These are phyloP conservation scores for Lodderomyces margitis DNA, from an alignment of 1,139 yeast genomes.

Conservation along the genomic window DNA sequence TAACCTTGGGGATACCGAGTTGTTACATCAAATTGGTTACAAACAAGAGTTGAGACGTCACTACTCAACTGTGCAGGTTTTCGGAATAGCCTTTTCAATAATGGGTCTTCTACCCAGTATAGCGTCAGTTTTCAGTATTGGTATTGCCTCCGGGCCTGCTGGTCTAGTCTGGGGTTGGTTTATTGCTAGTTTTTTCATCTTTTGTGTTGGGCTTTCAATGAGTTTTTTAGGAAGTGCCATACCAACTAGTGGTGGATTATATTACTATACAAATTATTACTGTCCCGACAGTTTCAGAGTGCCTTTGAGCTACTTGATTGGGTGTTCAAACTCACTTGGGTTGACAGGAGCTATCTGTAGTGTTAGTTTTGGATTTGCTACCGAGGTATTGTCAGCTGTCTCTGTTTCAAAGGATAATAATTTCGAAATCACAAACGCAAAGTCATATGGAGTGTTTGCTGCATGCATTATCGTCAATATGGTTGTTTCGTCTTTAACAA, in stretches of 20 bases:
- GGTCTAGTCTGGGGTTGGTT: conserved; percentile 74
- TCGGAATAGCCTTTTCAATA: conserved; percentile 51
- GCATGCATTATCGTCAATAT: conserved; percentile 30
- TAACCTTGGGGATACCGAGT: conserved; percentile 40
- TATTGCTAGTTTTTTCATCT: conserved; percentile 52
- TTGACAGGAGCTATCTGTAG: conserved; percentile 35
- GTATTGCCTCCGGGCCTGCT: conserved; percentile 42
- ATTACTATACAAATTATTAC: conserved; percentile 50
- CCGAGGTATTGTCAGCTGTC: conserved; percentile 35
- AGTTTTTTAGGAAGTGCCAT: conserved; percentile 63
- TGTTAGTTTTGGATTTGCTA: conserved; percentile 36
- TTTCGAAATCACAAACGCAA: conserved; percentile 28
- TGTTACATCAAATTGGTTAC: conserved; percentile 53
- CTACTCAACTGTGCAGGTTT: conserved; percentile 47
- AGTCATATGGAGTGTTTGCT: conserved; percentile 35
- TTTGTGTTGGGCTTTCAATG: conserved; percentile 58
- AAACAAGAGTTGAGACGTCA: conserved; percentile 49
- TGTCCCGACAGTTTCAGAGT: conserved; percentile 29
- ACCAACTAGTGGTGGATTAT: conserved; percentile 71
- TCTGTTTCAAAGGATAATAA: conserved; percentile 28
- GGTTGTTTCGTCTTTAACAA: conserved; percentile 29
- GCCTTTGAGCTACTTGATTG: conserved; percentile 44
- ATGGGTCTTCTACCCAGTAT: conserved; percentile 53
- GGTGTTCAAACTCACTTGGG: conserved; percentile 35
- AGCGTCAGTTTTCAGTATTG: conserved; percentile 32